Percentiles rank a stretch among this genome's conserved stretches.
Conservation (phyloP, 768 basidiomycete species). For the Leccinum aurantiacum region DNA sequence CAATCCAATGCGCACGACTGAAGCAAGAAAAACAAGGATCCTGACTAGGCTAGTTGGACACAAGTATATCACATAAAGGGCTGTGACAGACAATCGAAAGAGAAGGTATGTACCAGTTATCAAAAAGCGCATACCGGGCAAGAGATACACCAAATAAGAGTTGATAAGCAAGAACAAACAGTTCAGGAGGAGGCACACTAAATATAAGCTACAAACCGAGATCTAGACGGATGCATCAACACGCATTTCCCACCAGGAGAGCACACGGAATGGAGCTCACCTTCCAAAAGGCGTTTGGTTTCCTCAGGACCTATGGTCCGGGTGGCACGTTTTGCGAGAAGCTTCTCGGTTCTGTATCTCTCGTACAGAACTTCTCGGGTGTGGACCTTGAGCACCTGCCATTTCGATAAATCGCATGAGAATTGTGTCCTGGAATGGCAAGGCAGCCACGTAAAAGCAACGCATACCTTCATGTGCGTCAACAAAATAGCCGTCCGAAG, state of each 20-base stretch:
- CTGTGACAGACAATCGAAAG: conserved; percentile 7
- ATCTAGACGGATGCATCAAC: conserved; percentile 36
- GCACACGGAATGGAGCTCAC: conserved; percentile 38
- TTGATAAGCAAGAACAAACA: conserved; percentile 27
- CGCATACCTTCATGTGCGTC: conserved; percentile 72
- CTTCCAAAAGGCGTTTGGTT: conserved; percentile 69
- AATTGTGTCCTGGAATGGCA: conserved; percentile 10
- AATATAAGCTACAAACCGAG: conserved; percentile 43
- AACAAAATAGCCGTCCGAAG: conserved; percentile 81
- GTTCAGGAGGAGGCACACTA: conserved; percentile 17
- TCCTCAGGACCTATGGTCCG: conserved; percentile 75
- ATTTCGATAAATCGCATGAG: conserved; percentile 10
- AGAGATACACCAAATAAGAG: conserved; percentile 9
- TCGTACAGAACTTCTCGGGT: conserved; percentile 93
- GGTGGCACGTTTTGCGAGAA: conserved; percentile 83
- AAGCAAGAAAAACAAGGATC: conserved; percentile 28
- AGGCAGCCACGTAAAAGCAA: conserved; percentile 20
- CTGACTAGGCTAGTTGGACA: conserved; percentile 13
- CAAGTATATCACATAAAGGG: conserved; percentile 23
- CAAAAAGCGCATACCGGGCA: conserved; percentile 6
- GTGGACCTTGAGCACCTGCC: conserved; percentile 73
- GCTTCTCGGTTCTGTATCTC: conserved; percentile 88
- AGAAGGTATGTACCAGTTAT: conserved; percentile 4
- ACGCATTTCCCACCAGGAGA: conserved; percentile 22
- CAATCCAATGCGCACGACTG: conserved; percentile 20